phyloP scores from a whole-genome alignment of 164 flowering plant species.

The Liriodendron chinense region DNA sequence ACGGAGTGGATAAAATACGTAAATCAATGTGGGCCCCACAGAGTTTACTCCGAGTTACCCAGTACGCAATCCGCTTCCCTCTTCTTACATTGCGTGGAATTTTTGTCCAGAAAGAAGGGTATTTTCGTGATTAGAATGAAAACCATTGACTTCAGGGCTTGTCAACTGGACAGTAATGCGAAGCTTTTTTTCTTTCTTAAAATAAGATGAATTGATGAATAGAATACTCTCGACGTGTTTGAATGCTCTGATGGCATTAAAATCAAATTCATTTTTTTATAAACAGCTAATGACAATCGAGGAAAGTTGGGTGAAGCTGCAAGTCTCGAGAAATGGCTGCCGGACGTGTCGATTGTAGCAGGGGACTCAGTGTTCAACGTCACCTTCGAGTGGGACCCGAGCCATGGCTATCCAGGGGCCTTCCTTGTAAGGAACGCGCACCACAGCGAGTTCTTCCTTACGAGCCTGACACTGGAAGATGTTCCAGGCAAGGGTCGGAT shows the following conservation, averaged over 20 bases:
- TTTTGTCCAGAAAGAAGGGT: no score
- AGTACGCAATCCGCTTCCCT: no score
- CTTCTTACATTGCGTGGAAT: no score
- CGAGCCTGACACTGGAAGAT: conserved; percentile 56
- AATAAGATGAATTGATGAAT: no score
- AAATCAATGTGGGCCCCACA: no score
- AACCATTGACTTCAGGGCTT: no score
- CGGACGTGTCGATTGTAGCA: conserved; percentile 34
- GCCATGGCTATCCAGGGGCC: conserved; percentile 70
- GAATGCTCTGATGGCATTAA: neutral
- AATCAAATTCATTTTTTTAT: neutral
- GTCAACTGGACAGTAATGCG: no score
- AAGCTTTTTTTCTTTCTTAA: no score
- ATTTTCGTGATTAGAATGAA: no score
- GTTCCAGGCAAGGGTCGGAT: conserved; percentile 57
- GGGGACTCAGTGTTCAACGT: conserved; percentile 42
- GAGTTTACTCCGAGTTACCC: no score
- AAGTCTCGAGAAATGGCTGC: conserved; percentile 59
- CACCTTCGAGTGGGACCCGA: conserved; percentile 57
- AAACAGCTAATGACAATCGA: neutral
- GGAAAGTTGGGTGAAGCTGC: conserved; percentile 42
- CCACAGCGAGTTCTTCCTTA: conserved; percentile 66
- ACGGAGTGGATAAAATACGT: no score
- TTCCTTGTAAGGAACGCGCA: conserved; percentile 59
- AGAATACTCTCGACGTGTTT: no score